Percentiles rank a stretch among this genome's conserved stretches.
phyloP scores from a whole-genome alignment of 2,329 filamentous ascomycete genomes.

The Arthroderma sp. region DNA sequence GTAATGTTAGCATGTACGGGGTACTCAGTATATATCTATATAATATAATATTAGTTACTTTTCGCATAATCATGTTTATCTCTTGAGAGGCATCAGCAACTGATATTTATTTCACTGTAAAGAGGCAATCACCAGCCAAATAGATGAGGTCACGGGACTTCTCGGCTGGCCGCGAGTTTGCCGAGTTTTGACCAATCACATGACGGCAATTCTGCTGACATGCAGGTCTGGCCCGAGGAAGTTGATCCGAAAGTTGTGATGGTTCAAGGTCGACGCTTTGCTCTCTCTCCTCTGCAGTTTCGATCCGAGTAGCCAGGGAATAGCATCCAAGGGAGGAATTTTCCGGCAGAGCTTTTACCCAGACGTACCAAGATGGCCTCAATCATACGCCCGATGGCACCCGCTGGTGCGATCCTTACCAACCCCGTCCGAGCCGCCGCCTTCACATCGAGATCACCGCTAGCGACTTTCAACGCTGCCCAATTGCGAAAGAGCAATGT shows the following conservation, averaged over 20 bases:
- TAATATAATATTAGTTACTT: too few relatives aligned
- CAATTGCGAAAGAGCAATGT: conserved; percentile 21
- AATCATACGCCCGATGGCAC: conserved; percentile 25
- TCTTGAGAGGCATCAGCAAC: too few relatives aligned
- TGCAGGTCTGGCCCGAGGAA: conserved; percentile 7
- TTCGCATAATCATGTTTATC: too few relatives aligned
- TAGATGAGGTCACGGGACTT: conserved; percentile 8
- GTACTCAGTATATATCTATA: background rate
- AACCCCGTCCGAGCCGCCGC: conserved; percentile 17
- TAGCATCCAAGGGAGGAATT: too few relatives aligned
- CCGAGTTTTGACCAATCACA: conserved; percentile 8
- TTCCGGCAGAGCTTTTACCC: too few relatives aligned
- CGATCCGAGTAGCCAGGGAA: too few relatives aligned
- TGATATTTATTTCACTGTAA: too few relatives aligned
- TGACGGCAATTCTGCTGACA: conserved; percentile 10
- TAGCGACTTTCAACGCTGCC: conserved; percentile 10
- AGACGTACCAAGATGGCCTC: conserved; percentile 22
- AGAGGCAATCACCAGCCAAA: too few relatives aligned
- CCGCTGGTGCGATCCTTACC: conserved; percentile 17
- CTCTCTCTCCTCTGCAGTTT: too few relatives aligned
- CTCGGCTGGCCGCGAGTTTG: conserved; percentile 5
- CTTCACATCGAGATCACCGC: conserved; percentile 13
- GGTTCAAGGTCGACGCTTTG: too few relatives aligned
- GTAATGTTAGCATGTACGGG: background rate
- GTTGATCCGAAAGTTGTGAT: conserved; percentile 6